Percentiles rank a stretch among this genome's conserved stretches.
Conservation (phyloP, 495 filamentous ascomycete genomes). For the Tuber brumale region DNA sequence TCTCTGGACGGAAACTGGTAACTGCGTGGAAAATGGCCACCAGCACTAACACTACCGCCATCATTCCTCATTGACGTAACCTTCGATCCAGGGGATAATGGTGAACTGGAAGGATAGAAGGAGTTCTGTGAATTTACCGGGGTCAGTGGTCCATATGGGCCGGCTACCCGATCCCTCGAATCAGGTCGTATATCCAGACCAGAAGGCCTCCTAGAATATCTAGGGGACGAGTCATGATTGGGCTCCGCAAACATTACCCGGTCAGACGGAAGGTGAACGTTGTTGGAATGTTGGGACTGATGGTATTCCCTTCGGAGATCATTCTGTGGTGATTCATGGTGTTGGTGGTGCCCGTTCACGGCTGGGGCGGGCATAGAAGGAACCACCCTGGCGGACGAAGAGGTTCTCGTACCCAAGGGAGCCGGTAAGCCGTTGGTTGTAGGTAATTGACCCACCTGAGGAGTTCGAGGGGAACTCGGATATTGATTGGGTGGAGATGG, state of each 20-base stretch:
- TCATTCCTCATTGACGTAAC: conserved; percentile 12
- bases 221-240: conserved; percentile 21
- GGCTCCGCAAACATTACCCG: conserved; percentile 23
- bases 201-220: conserved; percentile 26
- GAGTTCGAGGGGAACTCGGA: conserved; percentile 38
- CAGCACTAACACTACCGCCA: not conserved
- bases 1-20: conserved; percentile 29
- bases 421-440: conserved; percentile 16
- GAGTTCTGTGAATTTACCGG: conserved; percentile 14
- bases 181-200: conserved; percentile 26
- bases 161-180: conserved; percentile 14
- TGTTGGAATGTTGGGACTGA: conserved; percentile 19
- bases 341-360: conserved; percentile 28
- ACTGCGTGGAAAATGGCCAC: conserved; percentile 10
- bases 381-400: conserved; percentile 15
- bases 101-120: conserved; percentile 32
- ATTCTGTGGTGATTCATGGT: conserved; percentile 19
- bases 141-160: conserved; percentile 13
- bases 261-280: conserved; percentile 16
- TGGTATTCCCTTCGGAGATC: conserved; percentile 27
- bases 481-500: conserved; percentile 41
- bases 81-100: conserved; percentile 28
- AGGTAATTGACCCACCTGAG: conserved; percentile 30
- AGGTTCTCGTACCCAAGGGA: conserved; percentile 12
- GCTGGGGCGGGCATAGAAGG: conserved; percentile 24